Evolutionary conservation across 1,139 yeast species (phyloP).

Genomic region (Magnusiomyces starmeri): DNA sequence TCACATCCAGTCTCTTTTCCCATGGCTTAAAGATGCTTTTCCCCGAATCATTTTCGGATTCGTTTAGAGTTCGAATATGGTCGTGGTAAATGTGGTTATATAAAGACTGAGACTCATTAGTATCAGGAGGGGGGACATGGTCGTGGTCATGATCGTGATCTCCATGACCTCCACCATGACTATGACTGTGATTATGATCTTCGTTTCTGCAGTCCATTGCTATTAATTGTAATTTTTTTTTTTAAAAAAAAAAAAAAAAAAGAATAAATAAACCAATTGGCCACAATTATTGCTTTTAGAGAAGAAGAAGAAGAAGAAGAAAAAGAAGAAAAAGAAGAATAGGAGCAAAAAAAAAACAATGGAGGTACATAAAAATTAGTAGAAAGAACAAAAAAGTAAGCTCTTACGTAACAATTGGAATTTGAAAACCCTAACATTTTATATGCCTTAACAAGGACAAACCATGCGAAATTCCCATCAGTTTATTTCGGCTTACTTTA

Average conservation of each 20-base stretch:
- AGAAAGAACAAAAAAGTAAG: no score
- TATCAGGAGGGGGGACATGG: constrained; percentile 63
- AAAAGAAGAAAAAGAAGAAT: no score
- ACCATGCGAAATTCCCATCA: neutral
- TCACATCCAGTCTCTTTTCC: constrained; percentile 38
- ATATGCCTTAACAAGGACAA: no score
- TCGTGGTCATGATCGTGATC: constrained; percentile 32
- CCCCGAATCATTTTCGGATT: constrained; percentile 45
- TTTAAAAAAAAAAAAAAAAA: neutral
- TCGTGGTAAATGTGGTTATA: constrained; percentile 53
- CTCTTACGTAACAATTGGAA: no score
- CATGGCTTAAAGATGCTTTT: constrained; percentile 45
- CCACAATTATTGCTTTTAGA: no score
- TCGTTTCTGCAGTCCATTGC: constrained; percentile 8
- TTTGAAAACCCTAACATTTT: no score
- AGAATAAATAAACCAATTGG: no score
- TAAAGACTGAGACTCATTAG: constrained; percentile 63
- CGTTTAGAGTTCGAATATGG: constrained; percentile 59
- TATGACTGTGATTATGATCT: constrained; percentile 31
- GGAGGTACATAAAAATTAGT: no score
- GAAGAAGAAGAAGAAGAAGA: no score
- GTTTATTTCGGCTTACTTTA: no score
- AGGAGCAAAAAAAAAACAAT: no score
- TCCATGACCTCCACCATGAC: constrained; percentile 25
- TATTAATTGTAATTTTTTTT: neutral